Evolutionary conservation across 352 stramenopile genomes (phyloP).

Genomic region (Thraustochytrium striatum): DNA sequence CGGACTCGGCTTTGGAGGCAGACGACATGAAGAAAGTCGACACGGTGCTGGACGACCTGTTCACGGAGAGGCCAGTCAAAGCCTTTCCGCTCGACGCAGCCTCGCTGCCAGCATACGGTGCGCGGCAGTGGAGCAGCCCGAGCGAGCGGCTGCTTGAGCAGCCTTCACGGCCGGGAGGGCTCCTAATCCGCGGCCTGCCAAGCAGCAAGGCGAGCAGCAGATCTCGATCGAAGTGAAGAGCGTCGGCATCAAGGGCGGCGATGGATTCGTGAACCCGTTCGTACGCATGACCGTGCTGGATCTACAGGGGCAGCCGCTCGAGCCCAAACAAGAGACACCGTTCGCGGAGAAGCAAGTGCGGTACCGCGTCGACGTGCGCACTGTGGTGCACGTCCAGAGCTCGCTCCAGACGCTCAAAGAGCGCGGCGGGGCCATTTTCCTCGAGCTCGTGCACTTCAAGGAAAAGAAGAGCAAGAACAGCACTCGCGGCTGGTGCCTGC

Average conservation of each 20-base stretch:
- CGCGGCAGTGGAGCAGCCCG: background rate
- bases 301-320: constrained; percentile 3
- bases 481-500: constrained; percentile 4
- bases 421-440: constrained; percentile 5
- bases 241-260: constrained; percentile 25
- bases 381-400: constrained; percentile 24
- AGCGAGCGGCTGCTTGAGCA: background rate
- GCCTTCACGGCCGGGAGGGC: background rate
- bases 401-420: constrained; percentile 9
- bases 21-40: constrained; percentile 27
- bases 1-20: background rate
- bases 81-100: background rate
- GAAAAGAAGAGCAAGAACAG: constrained; percentile 8
- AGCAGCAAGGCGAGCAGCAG: background rate
- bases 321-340: constrained; percentile 32
- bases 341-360: background rate
- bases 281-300: constrained; percentile 25
- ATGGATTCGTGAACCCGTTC: constrained; percentile 22
- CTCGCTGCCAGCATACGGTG: background rate
- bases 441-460: constrained; percentile 43
- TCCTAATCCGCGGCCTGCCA: background rate
- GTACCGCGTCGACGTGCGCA: constrained; percentile 24
- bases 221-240: constrained; percentile 7
- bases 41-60: constrained; percentile 27
- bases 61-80: background rate